Evolutionary conservation across 768 basidiomycete genomes (phyloP).

Genomic region (Hysterangium stoloniferum): DNA sequence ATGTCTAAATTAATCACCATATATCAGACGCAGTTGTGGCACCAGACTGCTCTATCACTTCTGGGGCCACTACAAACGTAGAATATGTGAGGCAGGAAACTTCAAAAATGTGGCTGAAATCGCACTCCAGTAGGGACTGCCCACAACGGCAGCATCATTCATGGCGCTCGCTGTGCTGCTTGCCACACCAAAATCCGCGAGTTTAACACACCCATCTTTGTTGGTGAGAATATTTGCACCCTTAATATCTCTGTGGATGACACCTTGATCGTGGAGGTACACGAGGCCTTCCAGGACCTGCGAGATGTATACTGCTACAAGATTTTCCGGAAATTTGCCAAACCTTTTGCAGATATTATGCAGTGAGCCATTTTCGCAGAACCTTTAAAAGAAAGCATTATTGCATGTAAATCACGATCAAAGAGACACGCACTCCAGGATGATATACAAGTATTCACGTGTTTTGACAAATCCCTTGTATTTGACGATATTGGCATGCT

Average conservation of each 20-base stretch:
- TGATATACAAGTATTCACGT: conserved; percentile 90
- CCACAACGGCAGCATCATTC: conserved; percentile 87
- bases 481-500: conserved; percentile 98
- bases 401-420: background rate
- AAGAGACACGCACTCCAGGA: conserved; percentile 65
- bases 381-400: conserved; percentile 35
- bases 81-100: conserved; percentile 15
- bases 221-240: conserved; percentile 98
- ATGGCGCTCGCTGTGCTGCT: conserved; percentile 66
- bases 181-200: conserved; percentile 99
- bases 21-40: conserved; percentile 97
- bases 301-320: conserved; percentile 94
- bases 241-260: conserved; percentile 98
- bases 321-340: conserved; percentile 95
- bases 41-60: conserved; percentile 96
- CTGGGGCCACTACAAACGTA: conserved; percentile 75
- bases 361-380: conserved; percentile 97
- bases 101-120: too few species aligned
- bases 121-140: conserved; percentile 97
- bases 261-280: conserved; percentile 98
- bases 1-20: conserved; percentile 54
- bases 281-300: conserved; percentile 94
- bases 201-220: conserved; percentile 95
- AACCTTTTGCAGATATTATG: conserved; percentile 95
- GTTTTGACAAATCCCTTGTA: conserved; percentile 98